Conservation (phyloP, 2,329 filamentous ascomycete genomes). For the Tolypocladium inflatum region DNA sequence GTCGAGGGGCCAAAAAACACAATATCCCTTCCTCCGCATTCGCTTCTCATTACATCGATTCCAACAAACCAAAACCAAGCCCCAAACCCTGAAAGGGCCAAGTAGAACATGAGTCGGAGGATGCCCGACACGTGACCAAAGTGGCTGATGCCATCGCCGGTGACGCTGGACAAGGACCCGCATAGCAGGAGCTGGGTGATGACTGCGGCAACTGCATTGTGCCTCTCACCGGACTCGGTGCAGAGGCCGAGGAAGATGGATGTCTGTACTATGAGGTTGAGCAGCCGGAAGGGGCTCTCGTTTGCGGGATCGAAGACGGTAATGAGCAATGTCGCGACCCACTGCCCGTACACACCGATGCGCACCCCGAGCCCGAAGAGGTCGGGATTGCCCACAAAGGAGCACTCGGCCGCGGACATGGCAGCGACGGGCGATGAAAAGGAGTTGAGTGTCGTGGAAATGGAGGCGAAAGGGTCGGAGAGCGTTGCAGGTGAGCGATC, state of each 20-base stretch:
- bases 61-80: constrained; percentile 14
- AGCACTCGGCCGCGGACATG: constrained; percentile 1
- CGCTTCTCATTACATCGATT: constrained; percentile 8
- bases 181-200: constrained; percentile 15
- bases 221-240: constrained; percentile 9
- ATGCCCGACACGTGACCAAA: constrained; percentile 10
- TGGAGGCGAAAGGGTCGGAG: neutral
- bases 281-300: constrained; percentile 12
- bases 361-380: constrained; percentile 19
- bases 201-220: constrained; percentile 9
- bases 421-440: neutral
- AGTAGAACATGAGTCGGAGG: constrained; percentile 12
- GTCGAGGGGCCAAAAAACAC: constrained; percentile 9
- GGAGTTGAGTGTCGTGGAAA: neutral
- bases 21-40: constrained; percentile 3
- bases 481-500: neutral
- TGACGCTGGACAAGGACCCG: constrained; percentile 15
- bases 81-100: constrained; percentile 11
- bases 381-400: constrained; percentile 10
- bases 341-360: constrained; percentile 14
- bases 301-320: constrained; percentile 12
- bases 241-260: constrained; percentile 18
- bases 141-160: constrained; percentile 13
- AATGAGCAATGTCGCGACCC: constrained; percentile 12
- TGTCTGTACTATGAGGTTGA: constrained; percentile 19